Evolutionary conservation across 2,329 filamentous ascomycete genomes (phyloP), one percentile per base, ranked within the genome.

Genomic region (Helotiales sp.): DNA sequence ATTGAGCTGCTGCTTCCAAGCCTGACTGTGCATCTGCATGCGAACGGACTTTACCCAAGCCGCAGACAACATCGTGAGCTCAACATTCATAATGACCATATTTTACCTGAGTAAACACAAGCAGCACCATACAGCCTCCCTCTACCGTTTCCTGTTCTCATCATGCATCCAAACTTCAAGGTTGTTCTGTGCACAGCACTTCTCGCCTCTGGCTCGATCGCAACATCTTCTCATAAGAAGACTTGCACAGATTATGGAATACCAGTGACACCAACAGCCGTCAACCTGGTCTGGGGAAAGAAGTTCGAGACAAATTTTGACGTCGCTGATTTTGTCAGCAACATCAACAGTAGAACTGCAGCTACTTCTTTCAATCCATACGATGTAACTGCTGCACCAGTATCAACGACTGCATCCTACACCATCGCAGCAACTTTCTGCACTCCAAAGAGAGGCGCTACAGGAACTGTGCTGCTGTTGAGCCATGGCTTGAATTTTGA

Each of bases 201-300:
- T 8, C 47, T 50, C 24, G 47, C 47, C 3, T 28, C 24, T 15
- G 28, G 2, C 13, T 50, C 24, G 15, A 4, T 28, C 3, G 47
- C 47, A 26, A 28, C 26, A 30, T 52, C 11, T 28, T 30, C 49
- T 4, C 49, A 26, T 26, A 30, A 30, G 22, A 60, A 47, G 45
- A 60, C 13, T 13, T 60, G 57, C 20, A 60, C 57, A 15, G 57
- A 60, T 47, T 60, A 60, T 28, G 45, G 28, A 8, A 60, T 60
- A 15, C 57, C 57, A 30, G 57, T 60, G 6, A 49, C 57, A 30
- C 57, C 57, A n/a, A 49, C 57, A 15, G 47, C 57, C 1, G 22
- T 47, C 37, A 60, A 60, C 20, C 37, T 45, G 6, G 22, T 60
- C 20, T 60, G 32, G 32, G 57, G 37, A n/a, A 60, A 60, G 37